Evolutionary conservation across 495 filamentous ascomycete genomes (phyloP), one percentile per base, ranked within the genome.

Genomic region (Hyaloscypha bicolor): DNA sequence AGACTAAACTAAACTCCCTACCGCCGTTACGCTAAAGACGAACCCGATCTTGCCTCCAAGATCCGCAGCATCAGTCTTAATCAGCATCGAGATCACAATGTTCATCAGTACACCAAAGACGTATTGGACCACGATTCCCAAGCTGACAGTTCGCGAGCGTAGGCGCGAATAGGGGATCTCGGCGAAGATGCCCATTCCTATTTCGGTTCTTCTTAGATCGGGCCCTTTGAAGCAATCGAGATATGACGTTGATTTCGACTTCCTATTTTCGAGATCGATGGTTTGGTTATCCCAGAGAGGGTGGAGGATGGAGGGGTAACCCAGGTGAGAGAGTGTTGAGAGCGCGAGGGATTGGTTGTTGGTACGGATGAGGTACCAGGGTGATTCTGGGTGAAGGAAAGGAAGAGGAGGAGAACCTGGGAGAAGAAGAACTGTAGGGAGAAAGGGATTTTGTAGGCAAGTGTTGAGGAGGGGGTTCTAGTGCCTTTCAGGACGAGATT

Each of bases 391-490:
- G 88, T 88, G 39, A 91, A 84, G 52, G 78, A 82, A 60, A 91
- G 87, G 42, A 85, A 88, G 65, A 91, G 79, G 64, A 89, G 84
- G 9, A 94, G 79, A 2, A 90, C 88, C 12, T 88, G 68, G 4
- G 88, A 87, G 86, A 87, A 91, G 75, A 91, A 84, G 89, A 89
- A 92, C 71, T 91, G 90, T 5, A 89, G n/a, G 11, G 64, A 60
- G 31, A 71, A 64, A 3, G 69, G 69, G 12, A 64, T 39, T 14
- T 82, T 80, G 73, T 89, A 91, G 2, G 85, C 82, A 82, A 86
- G 88, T 62, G 89, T 69, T 52, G 85, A 83, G 11, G 71, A 55
- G 12, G 83, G 78, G 30, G 74, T 75, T 55, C 62, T 45, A 9
- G 60, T 63, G 19, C 52, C 68, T 60, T 63, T 63, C 33, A 67